Evolutionary conservation across 352 stramenopile genomes (phyloP), one percentile per base, ranked within the genome.

Genomic region (Phytophthora tentaculata): DNA sequence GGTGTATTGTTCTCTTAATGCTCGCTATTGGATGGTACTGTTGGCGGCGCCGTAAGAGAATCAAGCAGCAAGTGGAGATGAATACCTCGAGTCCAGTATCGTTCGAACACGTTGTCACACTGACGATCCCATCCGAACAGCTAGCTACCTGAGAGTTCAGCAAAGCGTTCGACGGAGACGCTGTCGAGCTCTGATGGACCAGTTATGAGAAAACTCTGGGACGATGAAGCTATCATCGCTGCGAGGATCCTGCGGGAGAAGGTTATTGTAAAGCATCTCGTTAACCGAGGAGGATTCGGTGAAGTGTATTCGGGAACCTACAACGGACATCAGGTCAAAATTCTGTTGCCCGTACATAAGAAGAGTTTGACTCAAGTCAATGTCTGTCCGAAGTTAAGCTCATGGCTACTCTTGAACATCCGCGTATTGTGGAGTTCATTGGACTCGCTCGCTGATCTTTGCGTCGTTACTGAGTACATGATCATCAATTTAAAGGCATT

Each of bases 381-480:
- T 44, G 71, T 43, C 54, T 77, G 28, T 55, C 56, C 5, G 70
- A 77, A 51, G 65, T 74, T 0, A 77, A 74, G 60, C 24, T 77
- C 19, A 77, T 77, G 70, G 65, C 61, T 22, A 56, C 43, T 58
- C 53, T 78, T 8, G 67, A 84, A 13, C 74, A 81, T 37, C 51
- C 61, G 13, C 60, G 55, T n/a, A 80, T 88, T 48, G 67, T 81
- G 28, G 57, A 73, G 35, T 57, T 80, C 20, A 71, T 61, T 6
- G 10, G 35, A 39, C 32, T 39, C 35, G 35, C 13, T 43, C 35
- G 14, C 35, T 17, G 35, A n/a, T 43, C 14, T 43, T 2, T 79
- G 70, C 20, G 74, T 73, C 1, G 61, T 88, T 3, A 81, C 74
- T 9, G 80, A 88, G 61, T 84, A 80, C 71, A 86, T 0, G 77